A percentile compares a stretch with the other conserved stretches of the same genome.
Conservation (phyloP, 306 rosid species). For the Arachis hypogaea region DNA sequence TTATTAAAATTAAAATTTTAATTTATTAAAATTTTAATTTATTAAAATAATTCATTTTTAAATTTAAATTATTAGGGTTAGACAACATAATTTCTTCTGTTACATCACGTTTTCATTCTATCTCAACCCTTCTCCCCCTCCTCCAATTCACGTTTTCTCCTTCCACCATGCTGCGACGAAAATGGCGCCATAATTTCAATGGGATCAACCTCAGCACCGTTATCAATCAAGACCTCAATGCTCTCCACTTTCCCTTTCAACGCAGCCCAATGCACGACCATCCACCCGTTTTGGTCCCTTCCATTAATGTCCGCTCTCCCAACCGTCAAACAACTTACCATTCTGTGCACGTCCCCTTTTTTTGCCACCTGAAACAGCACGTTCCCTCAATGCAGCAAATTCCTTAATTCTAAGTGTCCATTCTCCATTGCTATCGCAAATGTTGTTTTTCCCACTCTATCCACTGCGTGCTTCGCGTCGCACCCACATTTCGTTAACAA, state of each 20-base stretch:
- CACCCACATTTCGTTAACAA: conserved; percentile 48
- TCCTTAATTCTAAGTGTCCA: conserved; percentile 56
- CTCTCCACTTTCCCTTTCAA: conserved; percentile 77
- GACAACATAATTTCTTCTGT: too few relatives aligned
- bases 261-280: conserved; percentile 80
- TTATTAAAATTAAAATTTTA: too few relatives aligned
- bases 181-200: conserved; percentile 35
- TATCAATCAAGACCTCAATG: conserved; percentile 59
- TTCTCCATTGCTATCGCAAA: conserved; percentile 58
- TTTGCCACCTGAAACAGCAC: conserved; percentile 62
- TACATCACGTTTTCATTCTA: too few relatives aligned
- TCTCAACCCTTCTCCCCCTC: too few relatives aligned
- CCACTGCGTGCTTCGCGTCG: conserved; percentile 52
- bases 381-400: conserved; percentile 59
- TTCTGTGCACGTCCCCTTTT: conserved; percentile 53
- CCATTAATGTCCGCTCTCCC: conserved; percentile 57
- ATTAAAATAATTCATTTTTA: too few relatives aligned
- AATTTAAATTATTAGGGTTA: too few relatives aligned
- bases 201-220: conserved; percentile 69
- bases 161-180: too few relatives aligned
- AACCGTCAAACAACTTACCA: conserved; percentile 58
- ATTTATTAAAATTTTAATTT: too few relatives aligned
- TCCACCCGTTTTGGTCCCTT: conserved; percentile 89
- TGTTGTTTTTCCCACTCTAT: conserved; percentile 61
- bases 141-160: too few relatives aligned